phyloP scores from a whole-genome alignment of 164 flowering plant species.

The Umbellularia californica region DNA sequence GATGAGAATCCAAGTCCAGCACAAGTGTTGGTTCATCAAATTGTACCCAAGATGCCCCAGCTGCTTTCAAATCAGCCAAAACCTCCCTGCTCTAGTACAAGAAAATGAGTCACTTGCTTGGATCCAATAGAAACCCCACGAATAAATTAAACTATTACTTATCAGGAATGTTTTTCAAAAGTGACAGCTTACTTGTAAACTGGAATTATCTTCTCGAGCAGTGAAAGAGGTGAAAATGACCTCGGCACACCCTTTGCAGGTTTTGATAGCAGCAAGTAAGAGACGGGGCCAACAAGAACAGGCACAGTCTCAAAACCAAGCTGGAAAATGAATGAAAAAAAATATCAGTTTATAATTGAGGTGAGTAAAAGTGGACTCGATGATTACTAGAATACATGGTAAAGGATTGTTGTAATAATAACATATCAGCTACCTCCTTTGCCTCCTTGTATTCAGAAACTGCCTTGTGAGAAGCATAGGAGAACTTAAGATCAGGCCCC shows the following conservation, averaged over 20 bases:
- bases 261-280: slow-evolving; percentile 25
- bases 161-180: background rate
- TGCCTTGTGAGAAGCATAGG: slow-evolving; percentile 24
- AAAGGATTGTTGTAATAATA: background rate
- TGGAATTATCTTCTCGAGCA: slow-evolving; percentile 24
- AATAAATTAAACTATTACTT: background rate
- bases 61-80: slow-evolving; percentile 26
- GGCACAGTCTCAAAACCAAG: slow-evolving; percentile 27
- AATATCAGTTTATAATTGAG: background rate
- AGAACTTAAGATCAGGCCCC: slow-evolving; percentile 20
- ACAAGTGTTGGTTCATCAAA: slow-evolving; percentile 29
- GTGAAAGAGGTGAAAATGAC: slow-evolving; percentile 24
- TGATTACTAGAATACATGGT: background rate
- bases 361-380: background rate
- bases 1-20: slow-evolving; percentile 19
- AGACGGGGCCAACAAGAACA: slow-evolving; percentile 27
- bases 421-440: slow-evolving; percentile 17
- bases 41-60: slow-evolving; percentile 27
- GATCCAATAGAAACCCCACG: background rate
- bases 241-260: slow-evolving; percentile 27
- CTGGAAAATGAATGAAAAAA: slow-evolving; percentile 5
- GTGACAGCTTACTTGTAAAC: slow-evolving; percentile 18
- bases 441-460: slow-evolving; percentile 28
- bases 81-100: slow-evolving; percentile 17
- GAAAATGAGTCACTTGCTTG: background rate